Conservation (phyloP, 179 eudicot genomes). For the Silene coronaria region DNA sequence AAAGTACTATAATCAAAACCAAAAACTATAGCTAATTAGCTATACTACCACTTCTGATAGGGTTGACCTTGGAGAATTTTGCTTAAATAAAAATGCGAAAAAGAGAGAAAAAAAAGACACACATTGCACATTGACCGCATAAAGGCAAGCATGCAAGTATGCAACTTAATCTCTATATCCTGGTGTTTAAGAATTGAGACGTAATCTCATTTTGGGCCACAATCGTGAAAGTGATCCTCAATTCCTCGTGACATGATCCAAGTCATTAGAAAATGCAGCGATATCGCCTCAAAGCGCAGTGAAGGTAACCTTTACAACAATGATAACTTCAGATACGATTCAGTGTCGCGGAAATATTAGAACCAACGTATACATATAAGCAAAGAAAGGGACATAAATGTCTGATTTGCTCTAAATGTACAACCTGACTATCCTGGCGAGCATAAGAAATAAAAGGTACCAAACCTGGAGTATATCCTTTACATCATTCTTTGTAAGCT, state of each 20-base stretch:
- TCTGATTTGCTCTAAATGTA: neutral
- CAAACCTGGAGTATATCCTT: slow-evolving; percentile 70
- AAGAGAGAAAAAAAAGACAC: neutral
- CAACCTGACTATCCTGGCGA: neutral
- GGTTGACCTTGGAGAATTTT: neutral
- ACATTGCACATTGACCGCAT: neutral
- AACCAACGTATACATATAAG: neutral
- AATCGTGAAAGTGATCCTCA: neutral
- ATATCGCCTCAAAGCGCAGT: neutral
- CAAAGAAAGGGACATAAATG: neutral
- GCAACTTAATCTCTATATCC: neutral
- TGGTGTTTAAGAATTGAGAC: neutral
- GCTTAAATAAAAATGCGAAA: neutral
- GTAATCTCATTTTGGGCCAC: neutral
- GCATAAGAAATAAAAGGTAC: neutral
- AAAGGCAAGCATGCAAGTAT: neutral
- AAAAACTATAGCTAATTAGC: neutral
- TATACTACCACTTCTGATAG: neutral
- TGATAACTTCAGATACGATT: neutral
- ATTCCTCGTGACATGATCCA: no score
- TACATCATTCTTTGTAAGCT: slow-evolving; percentile 65
- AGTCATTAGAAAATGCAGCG: neutral
- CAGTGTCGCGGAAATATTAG: neutral
- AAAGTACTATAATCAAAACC: neutral
- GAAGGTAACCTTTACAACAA: neutral